Evolutionary conservation across 768 basidiomycete genomes (phyloP).

Genomic region (Mycena indigotica): DNA sequence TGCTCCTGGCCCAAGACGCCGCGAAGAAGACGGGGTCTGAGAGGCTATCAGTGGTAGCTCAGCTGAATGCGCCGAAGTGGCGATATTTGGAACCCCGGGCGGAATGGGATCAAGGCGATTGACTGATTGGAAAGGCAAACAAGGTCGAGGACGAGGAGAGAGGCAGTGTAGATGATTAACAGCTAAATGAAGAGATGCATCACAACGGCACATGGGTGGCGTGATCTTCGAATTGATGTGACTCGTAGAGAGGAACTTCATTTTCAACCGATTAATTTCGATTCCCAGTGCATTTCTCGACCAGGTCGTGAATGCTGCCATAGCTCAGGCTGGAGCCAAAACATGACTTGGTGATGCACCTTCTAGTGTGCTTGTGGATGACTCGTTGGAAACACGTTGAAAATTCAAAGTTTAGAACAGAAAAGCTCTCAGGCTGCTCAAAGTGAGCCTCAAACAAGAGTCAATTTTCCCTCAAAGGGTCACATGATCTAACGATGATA

Average conservation of each 20-base stretch:
- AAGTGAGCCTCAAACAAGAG: no score
- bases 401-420: no score
- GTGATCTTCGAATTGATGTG: not conserved
- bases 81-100: not conserved
- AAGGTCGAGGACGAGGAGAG: not conserved
- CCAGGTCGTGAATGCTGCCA: not conserved
- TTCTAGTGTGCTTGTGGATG: no score
- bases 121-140: not conserved
- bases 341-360: no score
- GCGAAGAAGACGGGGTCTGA: not conserved
- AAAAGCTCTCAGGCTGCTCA: no score
- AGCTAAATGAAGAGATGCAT: not conserved
- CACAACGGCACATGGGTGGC: no score
- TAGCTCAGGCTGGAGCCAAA: not conserved
- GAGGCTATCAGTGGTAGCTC: not conserved
- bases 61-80: not conserved
- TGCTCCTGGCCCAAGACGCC: not conserved
- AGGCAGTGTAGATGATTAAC: conserved; percentile 24
- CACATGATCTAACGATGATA: no score
- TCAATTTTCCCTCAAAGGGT: no score
- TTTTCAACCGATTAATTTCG: no score
- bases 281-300: no score
- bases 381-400: no score
- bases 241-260: not conserved
- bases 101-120: not conserved